Evolutionary conservation across 1,284 basidiomycete genomes (phyloP).

Genomic region (Irpex lacteus): DNA sequence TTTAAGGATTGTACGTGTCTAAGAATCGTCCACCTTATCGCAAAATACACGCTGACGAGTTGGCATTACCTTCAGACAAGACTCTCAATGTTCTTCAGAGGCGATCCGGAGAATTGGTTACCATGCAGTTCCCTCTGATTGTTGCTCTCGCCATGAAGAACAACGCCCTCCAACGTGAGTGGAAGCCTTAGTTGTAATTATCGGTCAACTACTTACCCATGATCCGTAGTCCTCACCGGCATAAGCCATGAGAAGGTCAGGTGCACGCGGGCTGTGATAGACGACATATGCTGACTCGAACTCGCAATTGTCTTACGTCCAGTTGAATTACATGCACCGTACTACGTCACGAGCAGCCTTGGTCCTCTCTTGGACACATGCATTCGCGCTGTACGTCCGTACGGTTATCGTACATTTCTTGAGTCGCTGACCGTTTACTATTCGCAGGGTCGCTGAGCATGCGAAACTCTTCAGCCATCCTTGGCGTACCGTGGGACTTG

Average conservation of each 20-base stretch:
- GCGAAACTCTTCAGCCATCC: neutral
- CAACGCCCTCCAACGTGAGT: conserved; percentile 35
- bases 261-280: too few relatives aligned
- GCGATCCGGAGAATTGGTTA: conserved; percentile 31
- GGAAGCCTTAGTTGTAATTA: neutral
- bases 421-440: too few relatives aligned
- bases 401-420: too few relatives aligned
- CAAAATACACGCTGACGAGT: too few relatives aligned
- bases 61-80: neutral
- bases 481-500: conserved; percentile 26
- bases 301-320: neutral
- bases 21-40: neutral
- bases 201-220: neutral
- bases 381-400: conserved; percentile 21
- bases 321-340: conserved; percentile 29
- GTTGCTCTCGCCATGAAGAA: conserved; percentile 38
- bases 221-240: conserved; percentile 32
- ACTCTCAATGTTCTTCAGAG: conserved; percentile 18
- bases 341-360: conserved; percentile 24
- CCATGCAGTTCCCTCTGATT: conserved; percentile 36
- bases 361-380: conserved; percentile 26
- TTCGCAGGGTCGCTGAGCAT: neutral
- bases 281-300: neutral
- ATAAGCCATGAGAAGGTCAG: conserved; percentile 36
- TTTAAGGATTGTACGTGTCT: conserved; percentile 23